phyloP scores from a whole-genome alignment of 495 filamentous ascomycete species.

The Penicillium lagena region DNA sequence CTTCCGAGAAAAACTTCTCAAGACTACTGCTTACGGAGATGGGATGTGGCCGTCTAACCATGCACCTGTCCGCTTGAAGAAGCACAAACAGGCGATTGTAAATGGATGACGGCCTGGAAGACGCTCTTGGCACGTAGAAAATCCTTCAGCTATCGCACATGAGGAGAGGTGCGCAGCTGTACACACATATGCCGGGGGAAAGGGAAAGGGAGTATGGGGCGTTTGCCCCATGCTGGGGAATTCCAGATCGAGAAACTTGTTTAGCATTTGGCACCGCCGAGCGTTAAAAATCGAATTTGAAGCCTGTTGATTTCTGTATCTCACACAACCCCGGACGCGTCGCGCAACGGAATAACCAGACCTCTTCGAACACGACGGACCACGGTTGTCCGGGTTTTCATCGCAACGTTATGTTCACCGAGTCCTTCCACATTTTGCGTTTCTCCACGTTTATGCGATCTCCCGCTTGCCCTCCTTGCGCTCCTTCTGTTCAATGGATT shows the following conservation, averaged over 20 bases:
- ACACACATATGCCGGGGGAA: constrained; percentile 93
- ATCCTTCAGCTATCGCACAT: constrained; percentile 96
- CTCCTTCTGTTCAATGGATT: constrained; percentile 73
- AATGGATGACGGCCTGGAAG: constrained; percentile 55
- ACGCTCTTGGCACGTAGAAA: constrained; percentile 86
- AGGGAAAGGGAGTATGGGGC: constrained; percentile 1
- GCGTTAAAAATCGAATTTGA: constrained; percentile 22
- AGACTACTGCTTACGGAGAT: constrained; percentile 14
- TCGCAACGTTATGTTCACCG: constrained; percentile 35
- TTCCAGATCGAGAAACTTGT: constrained; percentile 5
- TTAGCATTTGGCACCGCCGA: constrained; percentile 10
- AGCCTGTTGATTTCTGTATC: constrained; percentile 28
- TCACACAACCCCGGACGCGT: constrained; percentile 21
- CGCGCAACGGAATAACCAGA: constrained; percentile 25
- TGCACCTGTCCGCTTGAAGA: constrained; percentile 69
- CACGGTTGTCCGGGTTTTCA: constrained; percentile 7
- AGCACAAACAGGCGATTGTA: constrained; percentile 76
- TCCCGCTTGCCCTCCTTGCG: constrained; percentile 94
- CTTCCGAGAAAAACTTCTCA: background rate
- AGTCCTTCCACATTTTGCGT: constrained; percentile 24
- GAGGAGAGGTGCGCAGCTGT: constrained; percentile 75
- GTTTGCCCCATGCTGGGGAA: background rate
- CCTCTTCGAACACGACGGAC: constrained; percentile 23
- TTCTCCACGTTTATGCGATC: constrained; percentile 59
- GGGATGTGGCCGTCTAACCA: constrained; percentile 75